These are phyloP conservation scores for Rosa lucieae DNA, from an alignment of 306 rosid species.

Conservation along the genomic window DNA sequence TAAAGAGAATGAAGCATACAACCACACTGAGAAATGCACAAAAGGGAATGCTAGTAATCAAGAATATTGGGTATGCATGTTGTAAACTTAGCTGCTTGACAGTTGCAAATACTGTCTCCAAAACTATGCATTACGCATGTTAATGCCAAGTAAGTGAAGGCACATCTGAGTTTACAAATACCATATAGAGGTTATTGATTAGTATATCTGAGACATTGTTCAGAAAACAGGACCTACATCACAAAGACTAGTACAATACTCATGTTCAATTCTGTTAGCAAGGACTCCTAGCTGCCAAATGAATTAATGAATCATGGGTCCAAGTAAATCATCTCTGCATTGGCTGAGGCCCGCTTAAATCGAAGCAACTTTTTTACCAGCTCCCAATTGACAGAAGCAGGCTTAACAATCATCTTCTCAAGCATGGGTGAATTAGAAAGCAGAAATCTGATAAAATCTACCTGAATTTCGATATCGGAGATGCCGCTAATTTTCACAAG, in stretches of 20 bases:
- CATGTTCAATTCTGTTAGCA: neutral
- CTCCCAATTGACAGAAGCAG: constrained; percentile 30
- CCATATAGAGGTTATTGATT: neutral
- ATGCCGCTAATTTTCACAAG: constrained; percentile 46
- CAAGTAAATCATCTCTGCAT: constrained; percentile 50
- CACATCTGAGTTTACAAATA: neutral
- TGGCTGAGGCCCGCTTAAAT: constrained; percentile 48
- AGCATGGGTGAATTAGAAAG: constrained; percentile 49
- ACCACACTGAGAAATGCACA: neutral
- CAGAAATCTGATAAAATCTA: constrained; percentile 51
- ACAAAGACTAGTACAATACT: neutral
- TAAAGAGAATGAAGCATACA: neutral
- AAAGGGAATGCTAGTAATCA: neutral
- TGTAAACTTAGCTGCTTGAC: neutral
- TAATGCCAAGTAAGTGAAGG: neutral
- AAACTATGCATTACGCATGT: neutral
- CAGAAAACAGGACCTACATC: neutral
- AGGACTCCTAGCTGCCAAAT: neutral
- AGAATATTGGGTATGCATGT: neutral
- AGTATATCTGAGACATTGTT: neutral
- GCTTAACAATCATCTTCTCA: constrained; percentile 54
- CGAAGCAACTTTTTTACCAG: constrained; percentile 47
- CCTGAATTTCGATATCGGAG: constrained; percentile 39
- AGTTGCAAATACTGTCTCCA: neutral
- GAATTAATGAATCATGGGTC: neutral